Percentiles rank a stretch among this genome's conserved stretches.
Evolutionary conservation across 2,329 filamentous ascomycete genomes (phyloP).

Genomic region (Clarireedia homoeocarpa): DNA sequence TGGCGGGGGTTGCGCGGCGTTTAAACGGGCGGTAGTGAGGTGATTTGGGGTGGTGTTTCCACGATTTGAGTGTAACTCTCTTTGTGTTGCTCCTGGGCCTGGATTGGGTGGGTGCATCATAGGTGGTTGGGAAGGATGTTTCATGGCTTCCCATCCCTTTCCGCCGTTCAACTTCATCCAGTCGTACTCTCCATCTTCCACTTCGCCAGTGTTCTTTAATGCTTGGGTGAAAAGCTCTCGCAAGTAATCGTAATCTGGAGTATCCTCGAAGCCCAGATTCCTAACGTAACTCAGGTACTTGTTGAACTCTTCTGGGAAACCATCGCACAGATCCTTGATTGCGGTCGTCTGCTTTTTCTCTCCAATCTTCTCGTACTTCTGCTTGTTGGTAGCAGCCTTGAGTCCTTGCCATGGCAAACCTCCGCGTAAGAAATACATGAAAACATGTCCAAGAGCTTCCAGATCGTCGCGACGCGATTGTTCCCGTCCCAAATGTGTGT

Average conservation of each 20-base stretch:
- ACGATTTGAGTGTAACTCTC: conserved; percentile 72
- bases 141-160: conserved; percentile 82
- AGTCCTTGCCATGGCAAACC: conserved; percentile 65
- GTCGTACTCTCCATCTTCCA: conserved; percentile 97
- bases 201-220: conserved; percentile 85
- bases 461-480: conserved; percentile 94
- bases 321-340: conserved; percentile 94
- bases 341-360: conserved; percentile 99
- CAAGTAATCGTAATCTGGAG: conserved; percentile 95
- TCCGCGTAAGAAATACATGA: conserved; percentile 68
- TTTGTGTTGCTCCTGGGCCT: conserved; percentile 69
- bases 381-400: conserved; percentile 74
- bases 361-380: conserved; percentile 99
- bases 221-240: conserved; percentile 94
- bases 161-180: conserved; percentile 97
- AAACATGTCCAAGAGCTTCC: conserved; percentile 73
- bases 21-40: conserved; percentile 82
- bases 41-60: conserved; percentile 28
- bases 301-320: conserved; percentile 94
- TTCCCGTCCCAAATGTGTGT: conserved; percentile 92
- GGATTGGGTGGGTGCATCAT: conserved; percentile 56
- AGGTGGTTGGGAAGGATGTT: conserved; percentile 45
- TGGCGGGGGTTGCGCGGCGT: conserved; percentile 84
- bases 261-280: conserved; percentile 97
- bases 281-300: conserved; percentile 97